A percentile compares a stretch with the other conserved stretches of the same genome.
phyloP scores from a whole-genome alignment of 768 basidiomycete genomes.

The Boletus vermiculosoides region DNA sequence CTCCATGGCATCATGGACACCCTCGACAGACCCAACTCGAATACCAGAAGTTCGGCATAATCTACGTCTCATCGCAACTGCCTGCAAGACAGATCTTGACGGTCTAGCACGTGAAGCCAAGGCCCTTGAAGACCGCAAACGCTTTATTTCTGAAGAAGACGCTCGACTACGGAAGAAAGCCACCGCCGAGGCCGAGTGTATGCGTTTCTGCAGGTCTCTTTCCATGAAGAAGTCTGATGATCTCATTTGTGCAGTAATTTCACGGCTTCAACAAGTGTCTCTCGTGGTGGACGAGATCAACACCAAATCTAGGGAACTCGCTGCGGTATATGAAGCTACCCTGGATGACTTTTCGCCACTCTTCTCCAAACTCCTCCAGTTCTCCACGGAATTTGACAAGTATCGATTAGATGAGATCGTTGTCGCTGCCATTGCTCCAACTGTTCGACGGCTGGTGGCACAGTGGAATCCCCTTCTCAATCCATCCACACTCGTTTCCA shows the following conservation, averaged over 20 bases:
- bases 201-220: slow-evolving; percentile 24
- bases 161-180: slow-evolving; percentile 64
- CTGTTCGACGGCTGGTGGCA: slow-evolving; percentile 66
- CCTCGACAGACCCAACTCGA: slow-evolving; percentile 80
- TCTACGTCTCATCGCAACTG: slow-evolving; percentile 79
- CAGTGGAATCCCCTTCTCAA: slow-evolving; percentile 84
- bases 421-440: slow-evolving; percentile 86
- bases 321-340: slow-evolving; percentile 65
- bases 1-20: slow-evolving; percentile 76
- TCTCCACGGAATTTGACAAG: slow-evolving; percentile 67
- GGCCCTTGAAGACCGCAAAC: slow-evolving; percentile 74
- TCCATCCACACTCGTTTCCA: slow-evolving; percentile 61
- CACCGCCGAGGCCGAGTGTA: slow-evolving; percentile 75
- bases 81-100: slow-evolving; percentile 81
- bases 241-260: slow-evolving; percentile 54
- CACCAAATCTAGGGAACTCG: slow-evolving; percentile 58
- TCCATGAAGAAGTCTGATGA: slow-evolving; percentile 7
- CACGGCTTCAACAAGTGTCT: slow-evolving; percentile 74
- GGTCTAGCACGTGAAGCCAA: slow-evolving; percentile 90
- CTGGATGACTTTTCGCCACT: slow-evolving; percentile 70
- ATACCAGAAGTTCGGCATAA: slow-evolving; percentile 98
- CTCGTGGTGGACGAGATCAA: slow-evolving; percentile 72
- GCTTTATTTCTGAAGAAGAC: slow-evolving; percentile 70
- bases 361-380: slow-evolving; percentile 75
- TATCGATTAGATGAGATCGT: slow-evolving; percentile 89